phyloP scores from a whole-genome alignment of 1,139 yeast species.

The Pichia sp. region DNA sequence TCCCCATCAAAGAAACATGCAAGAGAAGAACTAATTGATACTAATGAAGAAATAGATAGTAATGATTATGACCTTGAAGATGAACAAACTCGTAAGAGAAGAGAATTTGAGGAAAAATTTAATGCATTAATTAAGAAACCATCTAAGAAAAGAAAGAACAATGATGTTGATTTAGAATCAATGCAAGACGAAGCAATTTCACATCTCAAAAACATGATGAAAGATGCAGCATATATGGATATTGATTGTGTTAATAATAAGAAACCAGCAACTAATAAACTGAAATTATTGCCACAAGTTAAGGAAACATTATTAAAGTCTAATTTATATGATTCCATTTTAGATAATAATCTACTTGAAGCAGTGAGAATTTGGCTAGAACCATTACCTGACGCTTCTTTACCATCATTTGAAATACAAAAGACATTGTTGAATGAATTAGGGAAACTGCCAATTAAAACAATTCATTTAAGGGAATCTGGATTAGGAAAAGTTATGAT shows the following conservation, averaged over 20 bases:
- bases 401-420: slow-evolving; percentile 95
- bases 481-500: slow-evolving; percentile 91
- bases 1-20: slow-evolving; percentile 6
- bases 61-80: slow-evolving; percentile 25
- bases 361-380: slow-evolving; percentile 96
- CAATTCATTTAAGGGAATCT: slow-evolving; percentile 89
- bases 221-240: slow-evolving; percentile 85
- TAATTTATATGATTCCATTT: slow-evolving; percentile 80
- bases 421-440: slow-evolving; percentile 74
- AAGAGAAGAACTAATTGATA: slow-evolving; percentile 6
- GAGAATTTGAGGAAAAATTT: slow-evolving; percentile 73
- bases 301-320: slow-evolving; percentile 70
- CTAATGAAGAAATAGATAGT: slow-evolving; percentile 26
- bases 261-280: slow-evolving; percentile 78
- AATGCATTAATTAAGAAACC: slow-evolving; percentile 65
- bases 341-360: slow-evolving; percentile 89
- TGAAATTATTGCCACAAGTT: slow-evolving; percentile 75
- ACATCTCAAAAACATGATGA: slow-evolving; percentile 80
- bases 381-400: slow-evolving; percentile 94
- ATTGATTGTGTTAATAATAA: slow-evolving; percentile 76
- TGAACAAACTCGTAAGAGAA: slow-evolving; percentile 55
- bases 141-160: slow-evolving; percentile 50
- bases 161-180: slow-evolving; percentile 88
- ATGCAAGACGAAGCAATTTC: slow-evolving; percentile 91
- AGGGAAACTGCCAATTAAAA: slow-evolving; percentile 78